Conservation (phyloP, 192 early-diverging fungal genomes). For the Coemansia sp. region DNA sequence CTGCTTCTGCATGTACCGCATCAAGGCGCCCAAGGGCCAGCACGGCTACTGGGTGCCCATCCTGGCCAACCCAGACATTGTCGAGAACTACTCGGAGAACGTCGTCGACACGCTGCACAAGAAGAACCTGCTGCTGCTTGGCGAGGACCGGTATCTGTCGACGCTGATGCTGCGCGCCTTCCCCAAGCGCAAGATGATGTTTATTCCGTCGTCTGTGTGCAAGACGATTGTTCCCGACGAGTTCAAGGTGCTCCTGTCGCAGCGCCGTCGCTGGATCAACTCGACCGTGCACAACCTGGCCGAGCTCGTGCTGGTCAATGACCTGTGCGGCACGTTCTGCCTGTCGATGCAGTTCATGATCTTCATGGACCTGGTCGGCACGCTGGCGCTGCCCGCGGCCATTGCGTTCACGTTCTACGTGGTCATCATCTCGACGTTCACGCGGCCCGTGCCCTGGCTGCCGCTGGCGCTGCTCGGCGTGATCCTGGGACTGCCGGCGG, state of each 20-base stretch:
- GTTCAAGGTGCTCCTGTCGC: constrained; percentile 79
- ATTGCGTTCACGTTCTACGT: constrained; percentile 85
- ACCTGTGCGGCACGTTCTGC: constrained; percentile 87
- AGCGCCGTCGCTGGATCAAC: constrained; percentile 94
- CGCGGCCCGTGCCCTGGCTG: constrained; percentile 55
- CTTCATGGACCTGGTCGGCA: constrained; percentile 91
- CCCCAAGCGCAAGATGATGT: constrained; percentile 93
- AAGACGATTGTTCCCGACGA: constrained; percentile 87
- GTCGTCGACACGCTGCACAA: constrained; percentile 86
- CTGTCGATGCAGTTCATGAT: constrained; percentile 95
- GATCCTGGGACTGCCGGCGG: constrained; percentile 72
- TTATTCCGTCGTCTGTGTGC: constrained; percentile 88
- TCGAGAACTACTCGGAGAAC: constrained; percentile 82
- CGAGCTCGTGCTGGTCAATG: constrained; percentile 76
- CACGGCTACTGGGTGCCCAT: constrained; percentile 82
- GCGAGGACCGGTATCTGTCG: constrained; percentile 92
- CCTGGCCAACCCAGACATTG: constrained; percentile 77
- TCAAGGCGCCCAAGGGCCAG: constrained; percentile 75
- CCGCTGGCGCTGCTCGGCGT: constrained; percentile 66
- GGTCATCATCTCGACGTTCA: constrained; percentile 63
- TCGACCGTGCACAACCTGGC: constrained; percentile 88
- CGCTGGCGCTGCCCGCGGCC: constrained; percentile 88
- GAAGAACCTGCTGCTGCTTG: constrained; percentile 90
- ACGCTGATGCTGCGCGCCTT: constrained; percentile 94
- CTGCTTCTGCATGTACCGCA: constrained; percentile 85